phyloP scores from a whole-genome alignment of 257 asterid species.

The Nicotiana attenuata region DNA sequence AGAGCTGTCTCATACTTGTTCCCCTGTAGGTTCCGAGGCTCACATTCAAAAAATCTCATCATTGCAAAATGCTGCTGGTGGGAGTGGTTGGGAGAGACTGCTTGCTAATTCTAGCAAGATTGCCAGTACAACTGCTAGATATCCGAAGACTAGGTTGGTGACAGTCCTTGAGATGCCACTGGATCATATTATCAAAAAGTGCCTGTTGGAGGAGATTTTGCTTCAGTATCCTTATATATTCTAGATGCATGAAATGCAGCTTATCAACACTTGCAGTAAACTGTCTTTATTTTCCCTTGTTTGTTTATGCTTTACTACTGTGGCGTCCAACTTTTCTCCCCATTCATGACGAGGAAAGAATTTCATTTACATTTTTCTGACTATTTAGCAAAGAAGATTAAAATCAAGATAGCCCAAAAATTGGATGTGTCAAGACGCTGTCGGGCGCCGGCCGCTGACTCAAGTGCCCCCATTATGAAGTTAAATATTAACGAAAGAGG shows the following conservation, averaged over 20 bases:
- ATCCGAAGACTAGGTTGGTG: conserved; percentile 36
- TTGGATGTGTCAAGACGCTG: too few species aligned
- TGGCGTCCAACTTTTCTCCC: background rate
- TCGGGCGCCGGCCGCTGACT: too few species aligned
- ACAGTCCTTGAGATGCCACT: conserved; percentile 70
- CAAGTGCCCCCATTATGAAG: background rate
- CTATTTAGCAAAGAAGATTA: background rate
- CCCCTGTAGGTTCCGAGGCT: conserved; percentile 28
- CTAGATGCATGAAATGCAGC: background rate
- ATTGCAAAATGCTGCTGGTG: conserved; percentile 42
- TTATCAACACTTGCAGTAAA: background rate
- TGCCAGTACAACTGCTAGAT: conserved; percentile 25
- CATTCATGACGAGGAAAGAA: background rate
- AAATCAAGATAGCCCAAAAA: background rate
- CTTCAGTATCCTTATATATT: conserved; percentile 85
- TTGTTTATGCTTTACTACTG: background rate
- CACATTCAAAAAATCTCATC: conserved; percentile 18
- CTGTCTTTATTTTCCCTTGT: background rate
- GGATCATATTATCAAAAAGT: conserved; percentile 81
- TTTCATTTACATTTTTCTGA: background rate
- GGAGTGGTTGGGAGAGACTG: conserved; percentile 80
- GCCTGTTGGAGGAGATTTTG: conserved; percentile 71
- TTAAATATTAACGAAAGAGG: background rate
- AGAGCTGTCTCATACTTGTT: conserved; percentile 21
- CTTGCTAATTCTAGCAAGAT: conserved; percentile 52